Conservation (phyloP, 2,329 filamentous ascomycete species). For the Penicillium sp. region DNA sequence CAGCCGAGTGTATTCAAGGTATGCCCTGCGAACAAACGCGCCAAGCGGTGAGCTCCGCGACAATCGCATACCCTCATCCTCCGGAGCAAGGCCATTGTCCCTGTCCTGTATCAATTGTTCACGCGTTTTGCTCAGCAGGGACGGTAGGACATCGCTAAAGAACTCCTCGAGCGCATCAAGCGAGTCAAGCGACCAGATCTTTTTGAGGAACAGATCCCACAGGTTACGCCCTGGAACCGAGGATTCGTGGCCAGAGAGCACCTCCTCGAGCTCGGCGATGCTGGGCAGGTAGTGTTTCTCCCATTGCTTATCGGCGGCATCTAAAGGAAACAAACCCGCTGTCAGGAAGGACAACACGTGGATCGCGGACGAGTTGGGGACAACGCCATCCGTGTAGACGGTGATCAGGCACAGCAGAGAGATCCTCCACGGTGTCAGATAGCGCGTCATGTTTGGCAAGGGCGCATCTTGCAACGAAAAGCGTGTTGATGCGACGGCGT, state of each 20-base stretch:
- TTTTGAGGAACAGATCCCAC: slow-evolving; percentile 81
- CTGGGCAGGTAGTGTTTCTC: slow-evolving; percentile 34
- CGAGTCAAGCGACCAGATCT: slow-evolving; percentile 80
- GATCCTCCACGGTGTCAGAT: slow-evolving; percentile 85
- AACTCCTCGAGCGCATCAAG: slow-evolving; percentile 77
- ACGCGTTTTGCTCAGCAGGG: slow-evolving; percentile 61
- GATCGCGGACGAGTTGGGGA: slow-evolving; percentile 69
- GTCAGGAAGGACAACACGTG: slow-evolving; percentile 77
- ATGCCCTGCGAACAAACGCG: slow-evolving; percentile 71
- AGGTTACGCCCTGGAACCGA: slow-evolving; percentile 71
- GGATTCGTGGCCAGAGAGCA: slow-evolving; percentile 46
- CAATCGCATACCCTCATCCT: slow-evolving; percentile 58
- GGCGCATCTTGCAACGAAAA: slow-evolving; percentile 13
- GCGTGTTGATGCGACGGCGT: slow-evolving; percentile 9
- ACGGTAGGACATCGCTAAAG: slow-evolving; percentile 57
- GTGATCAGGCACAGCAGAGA: slow-evolving; percentile 76
- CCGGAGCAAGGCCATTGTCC: slow-evolving; percentile 53
- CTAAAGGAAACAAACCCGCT: slow-evolving; percentile 59
- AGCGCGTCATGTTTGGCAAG: slow-evolving; percentile 64
- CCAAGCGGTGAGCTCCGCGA: slow-evolving; percentile 77
- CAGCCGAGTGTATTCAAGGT: slow-evolving; percentile 75
- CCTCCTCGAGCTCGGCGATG: slow-evolving; percentile 49
- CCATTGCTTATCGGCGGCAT: slow-evolving; percentile 32
- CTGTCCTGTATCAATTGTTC: slow-evolving; percentile 59
- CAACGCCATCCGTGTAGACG: slow-evolving; percentile 71